phyloP scores from a whole-genome alignment of 2,329 filamentous ascomycete species.

The Arthrinium puccinioides region DNA sequence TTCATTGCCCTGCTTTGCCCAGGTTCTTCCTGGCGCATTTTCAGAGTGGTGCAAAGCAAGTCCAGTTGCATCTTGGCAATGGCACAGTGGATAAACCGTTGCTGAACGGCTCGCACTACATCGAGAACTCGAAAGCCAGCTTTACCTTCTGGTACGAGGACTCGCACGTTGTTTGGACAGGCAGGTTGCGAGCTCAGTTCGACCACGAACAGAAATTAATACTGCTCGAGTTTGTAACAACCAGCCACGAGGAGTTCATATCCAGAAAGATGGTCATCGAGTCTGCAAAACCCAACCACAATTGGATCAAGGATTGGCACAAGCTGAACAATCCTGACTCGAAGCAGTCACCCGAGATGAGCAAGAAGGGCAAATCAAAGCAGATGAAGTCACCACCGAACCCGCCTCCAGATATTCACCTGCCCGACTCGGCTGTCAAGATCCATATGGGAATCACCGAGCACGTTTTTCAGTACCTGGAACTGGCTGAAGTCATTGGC shows the following conservation, averaged over 20 bases:
- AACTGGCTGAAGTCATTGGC: conserved; percentile 59
- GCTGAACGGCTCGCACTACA: conserved; percentile 59
- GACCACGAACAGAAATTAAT: conserved; percentile 75
- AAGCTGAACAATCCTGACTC: conserved; percentile 49
- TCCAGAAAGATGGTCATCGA: conserved; percentile 59
- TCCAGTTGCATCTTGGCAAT: conserved; percentile 79
- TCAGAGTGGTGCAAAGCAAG: conserved; percentile 74
- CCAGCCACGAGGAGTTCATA: conserved; percentile 74
- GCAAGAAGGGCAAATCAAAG: conserved; percentile 56
- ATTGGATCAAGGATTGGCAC: conserved; percentile 61
- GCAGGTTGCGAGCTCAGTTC: conserved; percentile 71
- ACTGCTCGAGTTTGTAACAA: conserved; percentile 73
- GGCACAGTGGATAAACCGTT: conserved; percentile 47
- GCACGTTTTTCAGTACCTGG: conserved; percentile 56
- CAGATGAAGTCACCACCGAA: conserved; percentile 51
- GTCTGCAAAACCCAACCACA: conserved; percentile 53
- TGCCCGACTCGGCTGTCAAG: conserved; percentile 53
- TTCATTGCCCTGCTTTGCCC: conserved; percentile 71
- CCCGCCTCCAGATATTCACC: conserved; percentile 51
- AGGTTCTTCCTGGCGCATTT: conserved; percentile 90
- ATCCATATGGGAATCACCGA: conserved; percentile 51
- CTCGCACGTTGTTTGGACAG: conserved; percentile 74
- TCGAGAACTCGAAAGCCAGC: conserved; percentile 70
- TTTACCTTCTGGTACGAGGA: conserved; percentile 86
- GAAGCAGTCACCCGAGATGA: conserved; percentile 59